phyloP scores from a whole-genome alignment of 306 rosid genomes.

The Leucaena leucocephala region DNA sequence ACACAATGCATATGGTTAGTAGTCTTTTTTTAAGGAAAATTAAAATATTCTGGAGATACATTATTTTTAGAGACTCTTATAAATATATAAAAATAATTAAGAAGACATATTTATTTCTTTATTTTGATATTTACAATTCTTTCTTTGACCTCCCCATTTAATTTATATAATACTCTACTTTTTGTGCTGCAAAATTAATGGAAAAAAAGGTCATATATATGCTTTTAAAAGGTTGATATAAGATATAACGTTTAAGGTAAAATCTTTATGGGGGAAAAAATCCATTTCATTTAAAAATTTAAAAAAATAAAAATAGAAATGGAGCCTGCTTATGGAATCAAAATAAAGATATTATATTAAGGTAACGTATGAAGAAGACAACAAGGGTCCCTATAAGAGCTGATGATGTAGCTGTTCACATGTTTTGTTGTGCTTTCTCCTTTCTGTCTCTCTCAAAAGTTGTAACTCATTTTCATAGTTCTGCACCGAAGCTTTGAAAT shows the following conservation, averaged over 20 bases:
- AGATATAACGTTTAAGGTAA: neutral
- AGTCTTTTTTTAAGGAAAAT: neutral
- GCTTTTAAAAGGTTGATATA: neutral
- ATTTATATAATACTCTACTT: neutral
- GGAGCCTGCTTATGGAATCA: neutral
- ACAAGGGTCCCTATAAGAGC: neutral
- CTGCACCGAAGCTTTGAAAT: neutral
- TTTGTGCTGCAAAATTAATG: neutral
- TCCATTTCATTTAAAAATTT: neutral
- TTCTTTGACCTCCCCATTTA: neutral
- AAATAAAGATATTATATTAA: neutral
- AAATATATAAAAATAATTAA: neutral
- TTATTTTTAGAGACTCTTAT: neutral
- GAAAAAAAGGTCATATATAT: neutral
- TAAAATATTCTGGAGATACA: neutral
- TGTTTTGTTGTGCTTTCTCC: neutral
- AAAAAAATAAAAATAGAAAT: neutral
- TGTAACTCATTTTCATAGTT: neutral
- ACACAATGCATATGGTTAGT: neutral
- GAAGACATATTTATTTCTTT: neutral
- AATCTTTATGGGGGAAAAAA: neutral
- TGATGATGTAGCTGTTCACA: neutral
- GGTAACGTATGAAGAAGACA: too few relatives aligned
- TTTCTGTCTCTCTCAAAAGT: neutral
- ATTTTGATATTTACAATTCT: neutral